These are phyloP conservation scores for Pestalotiopsis sp. DNA, from an alignment of 2,329 filamentous ascomycete species.

Conservation along the genomic window DNA sequence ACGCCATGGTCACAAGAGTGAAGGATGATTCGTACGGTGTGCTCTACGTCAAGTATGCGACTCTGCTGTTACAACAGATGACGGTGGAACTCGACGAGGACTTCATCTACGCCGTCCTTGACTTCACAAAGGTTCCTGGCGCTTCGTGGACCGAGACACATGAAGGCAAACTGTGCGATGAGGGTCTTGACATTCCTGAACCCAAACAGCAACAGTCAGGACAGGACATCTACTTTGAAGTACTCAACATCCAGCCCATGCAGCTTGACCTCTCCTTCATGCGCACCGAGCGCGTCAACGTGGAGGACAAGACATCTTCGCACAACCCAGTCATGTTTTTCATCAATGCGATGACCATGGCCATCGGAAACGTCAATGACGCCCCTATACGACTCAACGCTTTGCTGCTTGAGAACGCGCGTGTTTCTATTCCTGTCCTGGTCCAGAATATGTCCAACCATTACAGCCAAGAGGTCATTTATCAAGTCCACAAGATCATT, in stretches of 20 bases:
- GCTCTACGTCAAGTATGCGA: slow-evolving; percentile 97
- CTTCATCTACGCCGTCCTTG: slow-evolving; percentile 93
- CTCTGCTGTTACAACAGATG: slow-evolving; percentile 93
- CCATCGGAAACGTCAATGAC: slow-evolving; percentile 98
- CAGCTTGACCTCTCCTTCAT: slow-evolving; percentile 97
- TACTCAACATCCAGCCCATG: slow-evolving; percentile 97
- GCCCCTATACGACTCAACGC: slow-evolving; percentile 93
- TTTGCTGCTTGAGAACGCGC: slow-evolving; percentile 90
- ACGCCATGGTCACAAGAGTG: slow-evolving; percentile 87
- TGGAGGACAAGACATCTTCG: slow-evolving; percentile 88
- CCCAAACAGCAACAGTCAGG: slow-evolving; percentile 81
- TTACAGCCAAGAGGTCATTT: slow-evolving; percentile 94
- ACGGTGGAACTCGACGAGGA: slow-evolving; percentile 97
- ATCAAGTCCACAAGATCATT: slow-evolving; percentile 96
- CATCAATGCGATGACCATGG: slow-evolving; percentile 98
- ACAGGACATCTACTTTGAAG: slow-evolving; percentile 97
- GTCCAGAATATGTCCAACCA: slow-evolving; percentile 88
- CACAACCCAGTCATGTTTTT: slow-evolving; percentile 98
- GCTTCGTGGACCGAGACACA: slow-evolving; percentile 80
- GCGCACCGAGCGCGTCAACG: slow-evolving; percentile 93
- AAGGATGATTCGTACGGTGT: slow-evolving; percentile 99
- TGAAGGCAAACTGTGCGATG: slow-evolving; percentile 86
- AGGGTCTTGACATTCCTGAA: slow-evolving; percentile 88
- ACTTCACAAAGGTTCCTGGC: slow-evolving; percentile 91
- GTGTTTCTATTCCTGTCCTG: slow-evolving; percentile 83